phyloP scores from a whole-genome alignment of 108 stramenopile genomes.

The Skeletonema menzelii region DNA sequence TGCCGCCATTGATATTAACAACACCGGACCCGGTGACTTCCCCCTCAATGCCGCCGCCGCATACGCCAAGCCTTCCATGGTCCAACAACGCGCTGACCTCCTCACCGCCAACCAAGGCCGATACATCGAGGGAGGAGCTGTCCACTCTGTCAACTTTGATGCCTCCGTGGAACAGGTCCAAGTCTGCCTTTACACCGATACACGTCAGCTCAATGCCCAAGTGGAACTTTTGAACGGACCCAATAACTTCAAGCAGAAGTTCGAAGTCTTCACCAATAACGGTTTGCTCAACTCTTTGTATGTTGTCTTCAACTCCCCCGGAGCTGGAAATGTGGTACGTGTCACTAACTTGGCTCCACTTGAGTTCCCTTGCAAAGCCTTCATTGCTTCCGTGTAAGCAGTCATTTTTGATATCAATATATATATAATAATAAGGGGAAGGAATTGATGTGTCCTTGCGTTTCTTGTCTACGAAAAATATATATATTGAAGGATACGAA shows the following conservation, averaged over 20 bases:
- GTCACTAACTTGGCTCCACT: constrained; percentile 57
- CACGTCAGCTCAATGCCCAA: constrained; percentile 53
- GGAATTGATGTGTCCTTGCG: background rate
- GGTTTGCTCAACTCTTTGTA: constrained; percentile 54
- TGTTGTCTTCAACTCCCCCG: constrained; percentile 57
- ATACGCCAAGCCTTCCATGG: constrained; percentile 44
- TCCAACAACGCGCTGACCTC: constrained; percentile 43
- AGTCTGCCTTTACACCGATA: constrained; percentile 52
- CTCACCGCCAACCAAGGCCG: constrained; percentile 48
- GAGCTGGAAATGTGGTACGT: constrained; percentile 49
- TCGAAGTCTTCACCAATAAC: constrained; percentile 55
- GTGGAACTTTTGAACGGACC: constrained; percentile 57
- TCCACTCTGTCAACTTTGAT: constrained; percentile 51
- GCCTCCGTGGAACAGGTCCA: constrained; percentile 53
- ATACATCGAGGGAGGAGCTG: constrained; percentile 56
- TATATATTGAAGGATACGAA: background rate
- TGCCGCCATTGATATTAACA: constrained; percentile 53
- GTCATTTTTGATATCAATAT: background rate
- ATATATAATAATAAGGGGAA: constrained; percentile 1
- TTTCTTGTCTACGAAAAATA: background rate
- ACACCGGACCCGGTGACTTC: constrained; percentile 55
- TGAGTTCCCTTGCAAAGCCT: constrained; percentile 60
- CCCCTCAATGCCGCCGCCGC: constrained; percentile 53
- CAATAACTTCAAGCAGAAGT: constrained; percentile 62
- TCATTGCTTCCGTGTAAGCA: constrained; percentile 46